Conservation (phyloP, 495 filamentous ascomycete species). For the Staphylotrichum longicolle region DNA sequence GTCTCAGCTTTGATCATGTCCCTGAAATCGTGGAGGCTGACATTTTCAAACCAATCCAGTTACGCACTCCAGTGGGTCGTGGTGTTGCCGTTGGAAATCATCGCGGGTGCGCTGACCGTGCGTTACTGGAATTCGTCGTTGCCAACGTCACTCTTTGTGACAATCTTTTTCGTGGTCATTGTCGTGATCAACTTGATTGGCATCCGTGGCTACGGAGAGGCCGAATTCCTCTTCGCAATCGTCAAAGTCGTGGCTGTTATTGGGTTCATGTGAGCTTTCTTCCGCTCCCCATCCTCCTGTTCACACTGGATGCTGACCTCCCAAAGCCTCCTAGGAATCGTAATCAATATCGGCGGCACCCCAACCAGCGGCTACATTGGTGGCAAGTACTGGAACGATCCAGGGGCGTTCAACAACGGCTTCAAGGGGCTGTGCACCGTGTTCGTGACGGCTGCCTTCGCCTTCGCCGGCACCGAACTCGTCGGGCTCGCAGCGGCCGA, state of each 20-base stretch:
- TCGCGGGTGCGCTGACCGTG: conserved; percentile 85
- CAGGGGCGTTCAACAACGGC: conserved; percentile 86
- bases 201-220: conserved; percentile 85
- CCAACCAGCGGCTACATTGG: conserved; percentile 79
- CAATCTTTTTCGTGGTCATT: conserved; percentile 74
- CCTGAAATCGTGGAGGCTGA: background rate
- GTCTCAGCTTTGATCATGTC: no score
- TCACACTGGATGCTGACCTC: background rate
- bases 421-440: conserved; percentile 94
- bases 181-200: conserved; percentile 82
- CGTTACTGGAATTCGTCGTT: conserved; percentile 72
- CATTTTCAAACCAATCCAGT: conserved; percentile 36
- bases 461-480: conserved; percentile 89
- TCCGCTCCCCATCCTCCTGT: background rate
- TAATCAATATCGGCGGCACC: conserved; percentile 77
- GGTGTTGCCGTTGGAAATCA: conserved; percentile 85
- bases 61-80: conserved; percentile 95
- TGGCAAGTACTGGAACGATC: conserved; percentile 72
- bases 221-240: conserved; percentile 83
- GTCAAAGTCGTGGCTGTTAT: conserved; percentile 85
- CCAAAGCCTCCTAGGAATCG: conserved; percentile 69
- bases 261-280: conserved; percentile 74
- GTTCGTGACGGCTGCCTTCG: conserved; percentile 90
- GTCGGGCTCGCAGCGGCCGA: conserved; percentile 90
- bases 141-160: conserved; percentile 76